phyloP scores from a whole-genome alignment of 495 filamentous ascomycete species.

The Podospora tetraspora region DNA sequence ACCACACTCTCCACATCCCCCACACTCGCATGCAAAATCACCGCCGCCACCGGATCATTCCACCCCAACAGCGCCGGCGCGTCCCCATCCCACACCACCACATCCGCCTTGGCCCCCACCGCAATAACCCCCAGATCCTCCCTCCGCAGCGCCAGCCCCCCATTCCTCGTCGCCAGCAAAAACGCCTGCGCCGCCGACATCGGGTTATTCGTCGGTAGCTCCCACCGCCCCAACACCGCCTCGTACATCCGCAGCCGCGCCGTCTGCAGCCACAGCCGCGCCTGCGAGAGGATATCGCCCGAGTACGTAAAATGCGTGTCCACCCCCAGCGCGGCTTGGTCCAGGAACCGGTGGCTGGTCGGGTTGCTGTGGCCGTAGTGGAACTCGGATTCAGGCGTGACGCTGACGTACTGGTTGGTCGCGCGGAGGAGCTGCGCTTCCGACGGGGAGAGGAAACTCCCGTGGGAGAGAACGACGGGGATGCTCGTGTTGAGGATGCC shows the following conservation, averaged over 20 bases:
- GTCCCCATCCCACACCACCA: slow-evolving; percentile 47
- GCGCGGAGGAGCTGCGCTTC: slow-evolving; percentile 30
- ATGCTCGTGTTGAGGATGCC: slow-evolving; percentile 31
- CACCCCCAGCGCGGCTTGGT: slow-evolving; percentile 41
- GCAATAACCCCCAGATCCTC: slow-evolving; percentile 43
- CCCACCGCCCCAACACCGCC: slow-evolving; percentile 31
- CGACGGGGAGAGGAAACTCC: slow-evolving; percentile 24
- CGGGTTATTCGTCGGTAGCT: slow-evolving; percentile 36
- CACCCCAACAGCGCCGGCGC: slow-evolving; percentile 45
- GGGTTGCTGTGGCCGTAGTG: slow-evolving; percentile 41
- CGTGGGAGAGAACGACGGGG: slow-evolving; percentile 42
- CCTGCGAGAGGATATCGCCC: slow-evolving; percentile 41
- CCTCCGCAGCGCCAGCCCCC: slow-evolving; percentile 41
- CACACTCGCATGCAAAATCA: slow-evolving; percentile 46
- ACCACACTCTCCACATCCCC: slow-evolving; percentile 46
- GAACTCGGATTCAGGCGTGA: slow-evolving; percentile 44
- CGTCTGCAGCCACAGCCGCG: slow-evolving; percentile 41
- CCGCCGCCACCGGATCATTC: slow-evolving; percentile 47
- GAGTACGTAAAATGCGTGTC: slow-evolving; percentile 45
- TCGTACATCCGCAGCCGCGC: slow-evolving; percentile 29
- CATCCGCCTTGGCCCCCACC: slow-evolving; percentile 43
- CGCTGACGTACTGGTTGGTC: slow-evolving; percentile 39
- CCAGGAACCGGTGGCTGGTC: slow-evolving; percentile 31
- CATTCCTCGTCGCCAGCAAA: slow-evolving; percentile 43
- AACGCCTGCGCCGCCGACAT: slow-evolving; percentile 48